Base-by-base conservation (phyloP, 2,329 filamentous ascomycete genomes). In the Aspergillus costaricaensis region DNA sequence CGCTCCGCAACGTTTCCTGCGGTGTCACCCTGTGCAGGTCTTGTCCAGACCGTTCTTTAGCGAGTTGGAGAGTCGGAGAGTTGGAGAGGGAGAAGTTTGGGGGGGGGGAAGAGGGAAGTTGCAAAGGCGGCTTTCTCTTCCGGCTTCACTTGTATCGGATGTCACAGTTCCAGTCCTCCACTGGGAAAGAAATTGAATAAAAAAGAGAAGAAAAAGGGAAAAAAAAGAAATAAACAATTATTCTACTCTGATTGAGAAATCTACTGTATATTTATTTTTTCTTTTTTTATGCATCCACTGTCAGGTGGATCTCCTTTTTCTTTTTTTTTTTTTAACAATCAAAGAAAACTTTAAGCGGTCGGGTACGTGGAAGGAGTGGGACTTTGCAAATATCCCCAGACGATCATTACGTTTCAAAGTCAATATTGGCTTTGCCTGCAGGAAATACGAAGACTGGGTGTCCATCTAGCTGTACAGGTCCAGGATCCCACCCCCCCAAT, bases 11-110 rank as follows among this genome's bases (percentile, higher is more conserved):
- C 30, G 53, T 47, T 32, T 41, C 53, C 41, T 55, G 39, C 10
- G 17, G 53, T 55, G 53, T 55, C 21, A 55, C 53, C 14, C 52
- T 21, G 30, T 23, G 39, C 39, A 55, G 41, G 44, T 41, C 53
- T 27, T 55, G 43, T 23, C 53, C 39, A 55, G 53, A 55, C 53
- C 53, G 41, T 55, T 55, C 41, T 27, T 50, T 32, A n/a, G n/a
- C 19, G n/a, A 23, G 43, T 17, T 17, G 7, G 23, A 47, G 53
- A 23, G 43, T 17, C 12, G 7, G 23, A 47, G 53, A 55, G 15
- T n/a, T 25, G 17, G 23, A n/a, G 47, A 27, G 25, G 41, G 32
- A 14, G 32, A 36, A 3, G 9, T 17, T n/a, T n/a, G 17, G 21
- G 12, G 36, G 7, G n/a, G n/a, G 23, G 21, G 10, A 15, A 32